Percentiles rank a stretch among this genome's conserved stretches.
Evolutionary conservation across 108 stramenopile species (phyloP).

Genomic region (Cyclostephanos tholiformis): DNA sequence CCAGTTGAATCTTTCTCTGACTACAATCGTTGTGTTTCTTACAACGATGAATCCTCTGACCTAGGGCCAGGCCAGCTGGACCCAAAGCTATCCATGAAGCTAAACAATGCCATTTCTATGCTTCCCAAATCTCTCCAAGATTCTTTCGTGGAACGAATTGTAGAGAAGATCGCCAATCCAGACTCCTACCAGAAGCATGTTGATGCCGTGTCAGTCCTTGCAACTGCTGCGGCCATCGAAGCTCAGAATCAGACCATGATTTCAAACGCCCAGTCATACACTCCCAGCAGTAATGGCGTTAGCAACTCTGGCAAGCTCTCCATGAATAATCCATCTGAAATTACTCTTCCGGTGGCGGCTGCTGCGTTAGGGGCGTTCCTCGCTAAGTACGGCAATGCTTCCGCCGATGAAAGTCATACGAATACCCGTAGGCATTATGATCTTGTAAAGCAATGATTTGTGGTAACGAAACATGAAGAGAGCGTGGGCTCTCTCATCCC

Average conservation of each 20-base stretch:
- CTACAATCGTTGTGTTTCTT: slow-evolving; percentile 24
- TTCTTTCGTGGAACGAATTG: slow-evolving; percentile 65
- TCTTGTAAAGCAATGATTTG: slow-evolving; percentile 20
- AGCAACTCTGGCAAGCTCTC: slow-evolving; percentile 11
- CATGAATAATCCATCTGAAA: slow-evolving; percentile 26
- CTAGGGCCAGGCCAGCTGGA: slow-evolving; percentile 21
- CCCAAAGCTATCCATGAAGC: slow-evolving; percentile 48
- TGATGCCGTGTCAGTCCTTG: slow-evolving; percentile 57
- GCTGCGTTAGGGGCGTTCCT: slow-evolving; percentile 61
- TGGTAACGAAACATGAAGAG: not conserved
- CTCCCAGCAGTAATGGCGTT: slow-evolving; percentile 2
- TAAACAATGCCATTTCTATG: slow-evolving; percentile 52
- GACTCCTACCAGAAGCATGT: slow-evolving; percentile 44
- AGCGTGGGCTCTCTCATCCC: not conserved
- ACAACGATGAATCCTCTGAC: slow-evolving; percentile 8
- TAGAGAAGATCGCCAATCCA: slow-evolving; percentile 46
- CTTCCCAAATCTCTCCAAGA: slow-evolving; percentile 64
- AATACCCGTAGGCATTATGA: not conserved
- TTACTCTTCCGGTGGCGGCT: slow-evolving; percentile 52
- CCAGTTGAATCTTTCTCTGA: slow-evolving; percentile 24
- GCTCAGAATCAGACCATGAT: slow-evolving; percentile 44
- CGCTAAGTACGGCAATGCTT: slow-evolving; percentile 52
- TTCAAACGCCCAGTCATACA: slow-evolving; percentile 22
- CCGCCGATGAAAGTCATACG: not conserved
- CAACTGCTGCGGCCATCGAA: slow-evolving; percentile 58